Percentiles rank a stretch among this genome's conserved stretches.
These are phyloP conservation scores for Bruguiera parviflora DNA, from an alignment of 345 rosid species.

Conservation along the genomic window DNA sequence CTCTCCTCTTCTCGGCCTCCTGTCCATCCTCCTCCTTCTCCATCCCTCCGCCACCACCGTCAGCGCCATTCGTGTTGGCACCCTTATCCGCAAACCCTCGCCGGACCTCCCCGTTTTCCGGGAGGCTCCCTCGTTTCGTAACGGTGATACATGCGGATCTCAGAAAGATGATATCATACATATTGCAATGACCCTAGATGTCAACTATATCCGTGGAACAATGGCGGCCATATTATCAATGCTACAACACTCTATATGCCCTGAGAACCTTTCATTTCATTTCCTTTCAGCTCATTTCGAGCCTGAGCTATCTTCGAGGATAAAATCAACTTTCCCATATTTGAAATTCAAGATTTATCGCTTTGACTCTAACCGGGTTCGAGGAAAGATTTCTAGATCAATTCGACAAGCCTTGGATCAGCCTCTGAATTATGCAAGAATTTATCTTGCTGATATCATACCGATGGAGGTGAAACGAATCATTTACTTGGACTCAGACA, in stretches of 20 bases:
- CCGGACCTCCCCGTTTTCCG: conserved; percentile 40
- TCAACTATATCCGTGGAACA: conserved; percentile 68
- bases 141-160: conserved; percentile 42
- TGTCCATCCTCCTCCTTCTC: conserved; percentile 41
- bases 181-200: conserved; percentile 60
- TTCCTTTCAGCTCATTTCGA: conserved; percentile 48
- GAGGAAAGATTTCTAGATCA: conserved; percentile 50
- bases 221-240: conserved; percentile 63
- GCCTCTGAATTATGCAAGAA: conserved; percentile 64
- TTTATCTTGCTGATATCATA: conserved; percentile 58
- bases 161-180: conserved; percentile 36
- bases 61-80: conserved; percentile 33
- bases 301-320: conserved; percentile 38
- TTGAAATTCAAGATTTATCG: conserved; percentile 50
- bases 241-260: conserved; percentile 54
- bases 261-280: conserved; percentile 62
- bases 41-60: conserved; percentile 19
- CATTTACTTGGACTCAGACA: conserved; percentile 64
- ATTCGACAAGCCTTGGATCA: conserved; percentile 62
- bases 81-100: conserved; percentile 31
- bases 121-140: conserved; percentile 57
- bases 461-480: conserved; percentile 36
- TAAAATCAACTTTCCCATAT: conserved; percentile 54
- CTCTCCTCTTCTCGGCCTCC: conserved; percentile 51
- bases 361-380: conserved; percentile 49